Evolutionary conservation across 1,284 basidiomycete genomes (phyloP), one percentile per base, ranked within the genome.

Genomic region (Leccinum subrobustum): DNA sequence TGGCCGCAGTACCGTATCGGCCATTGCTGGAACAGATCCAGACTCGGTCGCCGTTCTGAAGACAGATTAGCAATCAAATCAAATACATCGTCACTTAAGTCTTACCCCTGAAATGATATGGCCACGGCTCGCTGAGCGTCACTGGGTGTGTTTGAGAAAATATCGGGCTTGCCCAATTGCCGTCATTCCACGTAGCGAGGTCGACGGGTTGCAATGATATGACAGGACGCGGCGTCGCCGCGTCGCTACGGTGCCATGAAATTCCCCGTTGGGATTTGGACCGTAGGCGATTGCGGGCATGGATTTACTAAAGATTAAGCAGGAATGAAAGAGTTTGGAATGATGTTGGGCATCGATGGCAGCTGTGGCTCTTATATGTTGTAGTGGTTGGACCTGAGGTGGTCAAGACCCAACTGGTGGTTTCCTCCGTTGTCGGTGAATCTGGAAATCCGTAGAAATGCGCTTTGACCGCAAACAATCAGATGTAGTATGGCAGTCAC

Each of bases 11-110:
- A 75, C 85, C 85, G 25, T 27, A 86, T 50, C 79, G 77, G 29
- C 79, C 79, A 35, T 77, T 75, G 51, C 73, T 72, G 11, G 78
- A 81, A 63, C 77, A 77, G 23, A 86, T 70, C 84, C 84, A 87
- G 35, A 85, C 84, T 27, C 20, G 56, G 37, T 87, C 80, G 16
- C 78, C 78, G 39, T 72, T 69, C 83, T 86, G 57, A 29, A 16
- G 20, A 29, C 37, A 47, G 9, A 18, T 54, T 50, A 4, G 16
- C 2, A 33, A 37, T 14, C 9, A 9, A 25, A 44, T 37, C 31
- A 8, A 12, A 31, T 35, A 14, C 33, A 39, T 39, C 7, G 37
- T 16, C 42, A 25, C 62, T 39, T 67, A 83, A 27, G 25, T 27
- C 25, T 27, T 27, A 27, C 25, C 85, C 69, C 76, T 70, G 69